Percentiles rank a stretch among this genome's conserved stretches.
Evolutionary conservation across 306 rosid genomes (phyloP).

Genomic region (Carpinus viminea): DNA sequence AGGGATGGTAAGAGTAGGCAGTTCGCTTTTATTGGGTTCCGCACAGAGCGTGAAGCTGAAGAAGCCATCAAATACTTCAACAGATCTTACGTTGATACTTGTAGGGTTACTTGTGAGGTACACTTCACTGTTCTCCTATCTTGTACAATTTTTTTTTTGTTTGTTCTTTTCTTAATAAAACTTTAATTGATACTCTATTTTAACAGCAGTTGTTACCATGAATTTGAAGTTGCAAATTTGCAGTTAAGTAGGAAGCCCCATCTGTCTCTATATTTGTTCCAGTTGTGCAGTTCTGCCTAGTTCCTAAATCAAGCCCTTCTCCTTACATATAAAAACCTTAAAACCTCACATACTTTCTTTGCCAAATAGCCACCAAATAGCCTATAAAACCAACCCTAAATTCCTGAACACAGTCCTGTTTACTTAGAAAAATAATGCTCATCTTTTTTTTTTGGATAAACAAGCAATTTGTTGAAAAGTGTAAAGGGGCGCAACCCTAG

Average conservation of each 20-base stretch:
- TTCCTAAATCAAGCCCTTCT: background rate
- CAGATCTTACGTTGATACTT: slow-evolving; percentile 54
- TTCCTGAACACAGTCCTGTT: no score
- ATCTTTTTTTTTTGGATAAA: no score
- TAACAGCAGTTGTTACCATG: background rate
- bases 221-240: background rate
- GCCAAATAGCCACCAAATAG: no score
- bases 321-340: no score
- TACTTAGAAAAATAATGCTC: no score
- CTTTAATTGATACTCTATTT: background rate
- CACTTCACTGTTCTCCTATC: slow-evolving; percentile 16
- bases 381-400: no score
- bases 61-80: slow-evolving; percentile 75
- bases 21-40: slow-evolving; percentile 80
- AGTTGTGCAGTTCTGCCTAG: background rate
- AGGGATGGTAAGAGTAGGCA: slow-evolving; percentile 83
- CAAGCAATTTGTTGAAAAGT: no score
- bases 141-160: background rate
- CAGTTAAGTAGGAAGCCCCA: background rate
- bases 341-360: no score
- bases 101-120: slow-evolving; percentile 75
- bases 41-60: slow-evolving; percentile 60
- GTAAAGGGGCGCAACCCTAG: no score
- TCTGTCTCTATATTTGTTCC: background rate
- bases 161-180: background rate